Conservation (phyloP, 306 rosid genomes). For the Cyclanthera cordifolia region DNA sequence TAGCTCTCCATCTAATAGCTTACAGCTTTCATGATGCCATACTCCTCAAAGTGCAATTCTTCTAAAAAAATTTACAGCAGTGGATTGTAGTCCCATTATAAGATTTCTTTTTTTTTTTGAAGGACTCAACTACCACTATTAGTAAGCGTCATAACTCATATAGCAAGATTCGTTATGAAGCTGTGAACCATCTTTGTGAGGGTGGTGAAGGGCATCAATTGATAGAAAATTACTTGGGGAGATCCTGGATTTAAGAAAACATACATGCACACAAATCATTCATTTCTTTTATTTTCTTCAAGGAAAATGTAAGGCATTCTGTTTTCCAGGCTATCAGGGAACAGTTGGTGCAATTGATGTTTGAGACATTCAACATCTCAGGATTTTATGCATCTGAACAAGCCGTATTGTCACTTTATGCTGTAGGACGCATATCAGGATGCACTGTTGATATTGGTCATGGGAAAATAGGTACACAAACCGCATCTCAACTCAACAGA, state of each 20-base stretch:
- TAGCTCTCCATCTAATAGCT: neutral
- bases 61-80: neutral
- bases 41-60: neutral
- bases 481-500: neutral
- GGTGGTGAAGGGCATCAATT: neutral
- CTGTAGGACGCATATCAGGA: constrained; percentile 93
- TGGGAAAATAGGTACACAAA: constrained; percentile 75
- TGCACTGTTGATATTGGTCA: constrained; percentile 96
- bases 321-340: constrained; percentile 72
- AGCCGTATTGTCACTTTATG: constrained; percentile 85
- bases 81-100: neutral
- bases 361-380: constrained; percentile 96
- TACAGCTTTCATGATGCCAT: neutral
- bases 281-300: neutral
- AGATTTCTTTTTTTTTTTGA: neutral
- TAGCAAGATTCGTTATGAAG: neutral
- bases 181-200: neutral
- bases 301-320: constrained; percentile 7
- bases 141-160: neutral
- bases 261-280: neutral
- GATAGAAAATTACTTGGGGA: neutral
- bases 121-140: neutral
- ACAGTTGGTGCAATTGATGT: constrained; percentile 92
- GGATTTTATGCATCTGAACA: constrained; percentile 99
- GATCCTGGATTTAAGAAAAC: neutral